phyloP scores from a whole-genome alignment of 257 asterid species.

The Fraxinus excelsior region DNA sequence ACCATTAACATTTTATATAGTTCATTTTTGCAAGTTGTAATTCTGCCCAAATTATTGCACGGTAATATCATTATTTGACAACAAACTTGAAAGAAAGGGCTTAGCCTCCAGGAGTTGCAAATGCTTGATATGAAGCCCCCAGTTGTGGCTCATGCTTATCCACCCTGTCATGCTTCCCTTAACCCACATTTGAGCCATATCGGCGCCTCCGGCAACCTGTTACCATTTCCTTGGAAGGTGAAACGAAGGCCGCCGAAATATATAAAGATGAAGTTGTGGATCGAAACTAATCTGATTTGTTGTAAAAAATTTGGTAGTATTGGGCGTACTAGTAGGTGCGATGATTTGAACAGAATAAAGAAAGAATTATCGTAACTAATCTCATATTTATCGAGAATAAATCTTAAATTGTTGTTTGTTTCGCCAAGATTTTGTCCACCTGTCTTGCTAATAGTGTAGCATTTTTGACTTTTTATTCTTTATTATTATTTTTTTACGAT shows the following conservation, averaged over 20 bases:
- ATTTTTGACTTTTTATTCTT: background rate
- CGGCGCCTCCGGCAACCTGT: constrained; percentile 83
- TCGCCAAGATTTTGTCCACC: too few species aligned
- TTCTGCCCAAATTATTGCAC: too few species aligned
- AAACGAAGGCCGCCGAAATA: constrained; percentile 47
- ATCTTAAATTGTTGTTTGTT: too few species aligned
- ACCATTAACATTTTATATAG: too few species aligned
- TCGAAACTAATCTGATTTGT: too few species aligned
- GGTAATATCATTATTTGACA: too few species aligned
- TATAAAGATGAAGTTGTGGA: background rate
- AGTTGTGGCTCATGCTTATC: constrained; percentile 91
- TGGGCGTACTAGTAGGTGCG: background rate
- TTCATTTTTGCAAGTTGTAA: too few species aligned
- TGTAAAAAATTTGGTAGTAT: background rate
- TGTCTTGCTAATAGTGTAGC: background rate
- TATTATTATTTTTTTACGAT: background rate
- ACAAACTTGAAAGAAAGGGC: constrained; percentile 73
- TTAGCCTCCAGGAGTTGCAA: constrained; percentile 65
- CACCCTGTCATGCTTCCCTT: constrained; percentile 75
- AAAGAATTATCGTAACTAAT: background rate
- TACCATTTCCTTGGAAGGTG: constrained; percentile 71
- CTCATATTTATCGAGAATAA: background rate
- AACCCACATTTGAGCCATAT: constrained; percentile 60
- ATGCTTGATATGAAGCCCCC: constrained; percentile 95
- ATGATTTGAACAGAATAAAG: background rate